Percentiles rank a stretch among this genome's conserved stretches.
Evolutionary conservation across 2,329 filamentous ascomycete species (phyloP).

Genomic region (Trichoderma breve): DNA sequence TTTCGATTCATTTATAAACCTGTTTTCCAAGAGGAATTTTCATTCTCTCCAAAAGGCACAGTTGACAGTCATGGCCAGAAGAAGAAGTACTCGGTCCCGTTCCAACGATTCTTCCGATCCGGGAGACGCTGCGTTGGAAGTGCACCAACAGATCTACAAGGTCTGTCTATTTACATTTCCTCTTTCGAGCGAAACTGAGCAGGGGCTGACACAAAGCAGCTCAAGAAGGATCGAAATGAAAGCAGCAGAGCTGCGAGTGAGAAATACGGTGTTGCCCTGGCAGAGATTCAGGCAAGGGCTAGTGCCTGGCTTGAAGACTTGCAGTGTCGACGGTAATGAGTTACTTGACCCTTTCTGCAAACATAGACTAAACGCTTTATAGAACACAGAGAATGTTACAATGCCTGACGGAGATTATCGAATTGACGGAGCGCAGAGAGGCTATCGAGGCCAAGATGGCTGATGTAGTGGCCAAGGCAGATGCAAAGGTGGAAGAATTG

Average conservation of each 20-base stretch:
- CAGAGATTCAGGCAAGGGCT: constrained; percentile 27
- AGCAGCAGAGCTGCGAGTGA: constrained; percentile 27
- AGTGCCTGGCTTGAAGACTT: constrained; percentile 26
- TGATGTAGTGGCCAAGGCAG: constrained; percentile 25
- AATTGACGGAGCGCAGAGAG: constrained; percentile 27
- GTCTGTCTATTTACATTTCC: constrained; percentile 16
- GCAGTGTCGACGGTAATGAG: constrained; percentile 27
- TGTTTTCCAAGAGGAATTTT: too few species aligned
- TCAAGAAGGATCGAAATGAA: constrained; percentile 33
- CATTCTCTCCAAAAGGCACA: neutral
- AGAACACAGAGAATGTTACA: constrained; percentile 25
- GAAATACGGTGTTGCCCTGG: constrained; percentile 28
- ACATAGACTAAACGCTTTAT: neutral
- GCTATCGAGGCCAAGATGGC: constrained; percentile 32
- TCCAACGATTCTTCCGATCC: constrained; percentile 27
- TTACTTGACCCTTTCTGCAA: neutral
- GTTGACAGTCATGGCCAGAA: constrained; percentile 9
- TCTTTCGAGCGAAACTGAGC: too few species aligned
- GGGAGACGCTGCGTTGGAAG: constrained; percentile 25
- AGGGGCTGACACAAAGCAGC: constrained; percentile 26
- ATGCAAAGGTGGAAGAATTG: constrained; percentile 24
- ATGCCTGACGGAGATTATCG: constrained; percentile 24
- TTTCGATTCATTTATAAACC: neutral
- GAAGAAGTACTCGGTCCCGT: constrained; percentile 22
- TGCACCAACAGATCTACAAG: constrained; percentile 31